Base-by-base conservation (phyloP, 2,329 filamentous ascomycete genomes). In the Aspergillus pseudoterreus region DNA sequence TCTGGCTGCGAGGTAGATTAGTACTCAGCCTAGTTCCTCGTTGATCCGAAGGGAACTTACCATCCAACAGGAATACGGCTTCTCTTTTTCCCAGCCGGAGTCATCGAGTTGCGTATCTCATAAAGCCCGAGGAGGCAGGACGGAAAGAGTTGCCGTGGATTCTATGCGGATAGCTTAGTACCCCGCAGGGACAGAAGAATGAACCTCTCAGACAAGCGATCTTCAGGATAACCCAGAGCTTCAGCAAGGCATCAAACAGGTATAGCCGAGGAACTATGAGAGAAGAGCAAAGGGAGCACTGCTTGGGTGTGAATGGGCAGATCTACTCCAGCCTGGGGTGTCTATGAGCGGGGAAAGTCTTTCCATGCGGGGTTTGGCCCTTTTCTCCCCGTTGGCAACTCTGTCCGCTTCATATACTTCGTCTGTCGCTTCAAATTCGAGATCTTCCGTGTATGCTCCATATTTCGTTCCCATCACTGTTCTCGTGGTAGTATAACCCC, bases 21-120 rank as follows among this genome's bases (percentile, higher is more conserved):
- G 51, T 36, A 6, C 22, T 21, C 19, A 3, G 19, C 19, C 4
- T 6, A 12, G 19, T 8, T 17, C 27, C 11, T 19, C 10, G 43
- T 5, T 5, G 6, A 3, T 10, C 6, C 12, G 33, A 17, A 27
- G 12, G 33, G 49, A 43, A 42, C 38, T 30, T 58, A 64, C 62
- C 61, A 64, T 14, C 60, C 59, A n/a, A 53, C 46, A 17, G 51
- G 47, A 11, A 64, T 47, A 15, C 62, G 55, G 35, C 44, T 58
- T 47, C 60, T 52, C 27, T 50, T 57, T 47, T 49, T 60, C 2
- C 24, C 41, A 21, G 38, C 10, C 21, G 49, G 33, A 35, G 55
- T 43, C 60, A 64, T 60, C 14, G 45, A 9, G 32, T 15, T 27
- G 39, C 33, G 32, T 33, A 35, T 22, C 4, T 33, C 30, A 15